phyloP scores from a whole-genome alignment of 805 yeast genomes.

The Ogataea nitratoaversa region DNA sequence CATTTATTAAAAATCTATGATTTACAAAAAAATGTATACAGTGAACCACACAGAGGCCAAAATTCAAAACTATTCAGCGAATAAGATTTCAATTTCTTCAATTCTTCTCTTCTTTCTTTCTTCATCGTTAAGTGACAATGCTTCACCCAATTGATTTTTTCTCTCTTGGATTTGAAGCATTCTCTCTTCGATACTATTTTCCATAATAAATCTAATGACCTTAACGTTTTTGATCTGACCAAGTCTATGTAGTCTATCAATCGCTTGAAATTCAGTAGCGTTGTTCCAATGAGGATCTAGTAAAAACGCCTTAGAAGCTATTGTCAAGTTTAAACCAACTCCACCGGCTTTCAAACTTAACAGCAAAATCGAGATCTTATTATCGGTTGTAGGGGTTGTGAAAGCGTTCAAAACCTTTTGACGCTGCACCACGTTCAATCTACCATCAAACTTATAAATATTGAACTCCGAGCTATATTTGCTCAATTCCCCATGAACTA shows the following conservation, averaged over 20 bases:
- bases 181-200: conserved; percentile 78
- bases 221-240: conserved; percentile 75
- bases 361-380: conserved; percentile 44
- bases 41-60: background rate
- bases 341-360: conserved; percentile 90
- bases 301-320: conserved; percentile 79
- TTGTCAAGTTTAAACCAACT: conserved; percentile 83
- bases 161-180: conserved; percentile 86
- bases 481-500: conserved; percentile 58
- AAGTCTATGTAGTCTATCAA: conserved; percentile 85
- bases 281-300: conserved; percentile 99
- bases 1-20: too few species aligned
- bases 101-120: conserved; percentile 66
- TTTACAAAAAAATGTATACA: background rate
- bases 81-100: conserved; percentile 67
- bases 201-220: conserved; percentile 76
- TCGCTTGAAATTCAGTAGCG: conserved; percentile 86
- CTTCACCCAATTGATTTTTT: conserved; percentile 77
- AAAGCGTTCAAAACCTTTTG: conserved; percentile 58
- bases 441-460: conserved; percentile 78
- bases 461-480: conserved; percentile 42
- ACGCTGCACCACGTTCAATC: conserved; percentile 63
- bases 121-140: conserved; percentile 70
- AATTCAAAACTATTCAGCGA: conserved; percentile 36
- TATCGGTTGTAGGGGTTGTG: conserved; percentile 21